Base-by-base conservation (phyloP, 176 grass and related monocot species). In the Ensete glaucum region DNA sequence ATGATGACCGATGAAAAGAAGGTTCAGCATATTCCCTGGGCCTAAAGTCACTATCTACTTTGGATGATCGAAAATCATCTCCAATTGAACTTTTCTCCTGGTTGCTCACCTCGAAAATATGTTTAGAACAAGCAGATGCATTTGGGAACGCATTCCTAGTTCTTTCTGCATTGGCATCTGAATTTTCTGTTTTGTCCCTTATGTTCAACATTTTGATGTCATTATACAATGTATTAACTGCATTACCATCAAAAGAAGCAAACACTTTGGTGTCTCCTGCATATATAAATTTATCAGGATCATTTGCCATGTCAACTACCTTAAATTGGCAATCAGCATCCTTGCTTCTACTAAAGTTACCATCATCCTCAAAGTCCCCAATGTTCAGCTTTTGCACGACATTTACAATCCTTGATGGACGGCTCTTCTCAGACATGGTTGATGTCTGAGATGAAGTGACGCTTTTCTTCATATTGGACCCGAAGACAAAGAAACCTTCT, bases 131-230 rank as follows among this genome's bases (percentile, higher is more conserved):
- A 34, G 19, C 72, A 77, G 78, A 17, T 82, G 82, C 43, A 34
- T 10, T 71, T 52, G 70, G 19, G 71, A 73, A 57, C 54, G 69
- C 62, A 78, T 58, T 53, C 9, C 53, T 57, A 59, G n/a, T 22
- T 58, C 2, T 22, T 27, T 80, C 60, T 75, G 25, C 56, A 57
- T 11, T 34, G 20, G 49, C 63, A 24, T n/a, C 5, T 27, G 69
- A 77, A 76, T 75, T 25, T 48, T 56, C 83, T 24, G 4, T 56
- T 72, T 85, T 73, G 26, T 12, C 68, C 29, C 62, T 72, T 70
- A 92, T 88, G 66, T 88, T 82, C 58, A 90, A 82, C 80, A 92
- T 65, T 23, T 65, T 89, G 60, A 86, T 89, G 27, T 81, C 85
- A 69, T 90, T 84, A 67, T 82, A 76, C 9, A 96, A 73, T 71